Evolutionary conservation across 768 basidiomycete genomes (phyloP), one percentile per base, ranked within the genome.

Genomic region (Mycena belliarum): DNA sequence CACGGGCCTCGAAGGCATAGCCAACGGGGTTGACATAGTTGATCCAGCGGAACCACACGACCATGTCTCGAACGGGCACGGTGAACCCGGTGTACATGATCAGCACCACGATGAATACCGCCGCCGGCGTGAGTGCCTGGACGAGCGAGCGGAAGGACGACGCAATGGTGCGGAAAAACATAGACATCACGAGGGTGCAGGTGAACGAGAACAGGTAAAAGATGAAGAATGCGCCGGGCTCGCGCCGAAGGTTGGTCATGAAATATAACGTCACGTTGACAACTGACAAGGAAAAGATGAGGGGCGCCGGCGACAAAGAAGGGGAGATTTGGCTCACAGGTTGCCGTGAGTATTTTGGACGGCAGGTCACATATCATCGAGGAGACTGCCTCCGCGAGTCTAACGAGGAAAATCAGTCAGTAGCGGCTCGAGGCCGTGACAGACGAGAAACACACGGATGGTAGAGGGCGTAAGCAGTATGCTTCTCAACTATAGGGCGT

Each of bases 21-120:
- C 63, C 69, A 29, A 81, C 72, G 0, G 81, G 81, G 63, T 81
- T 73, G 42, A 81, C 60, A 53, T 76, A 81, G 68, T 68, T 76
- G 7, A 77, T 53, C 66, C 68, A 72, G 49, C 63, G 44, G 54
- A 66, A 66, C 64, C 63, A 64, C 6, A 51, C 28, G 66, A 70
- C 46, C 73, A 70, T 64, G 60, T 69, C 43, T 66, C 65, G 21
- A 57, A 65, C 33, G 60, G 75, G 70, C 42, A 71, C 75, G 20
- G 68, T 68, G 59, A 74, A 81, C 21, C 70, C 80, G n/a, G 71
- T 76, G 63, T 75, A 79, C 61, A 81, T 74, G 49, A 75, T 64
- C 56, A 76, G 63, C 18, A 71, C 69, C 51, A 80, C 67, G 33
- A 76, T 68, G 51, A 70, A 52, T 54, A 79, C 40, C 6, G 66